These are phyloP conservation scores for Apiospora saccharicola DNA, from an alignment of 2,329 filamentous ascomycete genomes.

Conservation along the genomic window DNA sequence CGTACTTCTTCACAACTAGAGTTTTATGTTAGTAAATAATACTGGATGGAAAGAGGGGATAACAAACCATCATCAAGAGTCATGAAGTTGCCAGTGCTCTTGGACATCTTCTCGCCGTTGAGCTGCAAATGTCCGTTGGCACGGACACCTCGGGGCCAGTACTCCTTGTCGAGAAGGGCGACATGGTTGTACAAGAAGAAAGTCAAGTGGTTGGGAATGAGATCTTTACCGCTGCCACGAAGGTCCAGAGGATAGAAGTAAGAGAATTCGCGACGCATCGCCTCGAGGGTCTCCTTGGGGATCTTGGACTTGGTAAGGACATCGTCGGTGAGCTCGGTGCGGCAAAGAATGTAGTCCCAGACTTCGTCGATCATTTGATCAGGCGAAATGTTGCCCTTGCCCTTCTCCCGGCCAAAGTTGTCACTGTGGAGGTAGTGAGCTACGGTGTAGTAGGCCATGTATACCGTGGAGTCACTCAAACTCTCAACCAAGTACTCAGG, in stretches of 20 bases:
- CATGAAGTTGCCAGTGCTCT: conserved; percentile 97
- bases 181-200: conserved; percentile 96
- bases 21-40: background rate
- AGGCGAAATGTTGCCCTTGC: conserved; percentile 72
- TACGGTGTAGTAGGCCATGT: conserved; percentile 82
- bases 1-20: conserved; percentile 82
- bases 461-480: conserved; percentile 90
- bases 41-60: background rate
- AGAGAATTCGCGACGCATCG: conserved; percentile 89
- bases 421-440: conserved; percentile 78
- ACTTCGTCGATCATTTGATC: conserved; percentile 95
- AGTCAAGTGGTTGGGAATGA: conserved; percentile 92
- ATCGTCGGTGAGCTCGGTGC: conserved; percentile 73
- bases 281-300: conserved; percentile 73
- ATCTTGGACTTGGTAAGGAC: conserved; percentile 73
- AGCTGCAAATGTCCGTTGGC: conserved; percentile 93
- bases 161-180: conserved; percentile 85
- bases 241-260: conserved; percentile 97
- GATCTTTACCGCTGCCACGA: conserved; percentile 87
- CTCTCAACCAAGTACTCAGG: conserved; percentile 88
- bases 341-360: conserved; percentile 94
- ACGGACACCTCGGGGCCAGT: conserved; percentile 87
- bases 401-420: conserved; percentile 79
- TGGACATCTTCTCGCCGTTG: conserved; percentile 98
- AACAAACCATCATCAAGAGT: conserved; percentile 72